Percentiles rank a stretch among this genome's conserved stretches.
These are phyloP conservation scores for Ascochyta pisi DNA, from an alignment of 2,329 filamentous ascomycete genomes.

Conservation along the genomic window DNA sequence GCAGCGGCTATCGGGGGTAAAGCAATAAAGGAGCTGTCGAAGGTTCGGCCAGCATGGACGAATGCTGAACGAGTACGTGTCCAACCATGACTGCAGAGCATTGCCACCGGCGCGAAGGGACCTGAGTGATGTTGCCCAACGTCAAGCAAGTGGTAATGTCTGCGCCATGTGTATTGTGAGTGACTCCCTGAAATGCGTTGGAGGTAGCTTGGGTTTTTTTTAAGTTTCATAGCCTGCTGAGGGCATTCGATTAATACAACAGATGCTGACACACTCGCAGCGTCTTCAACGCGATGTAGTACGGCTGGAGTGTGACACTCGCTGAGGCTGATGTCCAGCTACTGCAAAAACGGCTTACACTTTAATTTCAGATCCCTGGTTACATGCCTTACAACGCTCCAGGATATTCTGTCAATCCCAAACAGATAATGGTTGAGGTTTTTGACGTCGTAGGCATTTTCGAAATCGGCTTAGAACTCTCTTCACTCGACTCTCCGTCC, in stretches of 20 bases:
- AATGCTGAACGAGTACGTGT: constrained; percentile 43
- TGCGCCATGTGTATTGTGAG: not conserved
- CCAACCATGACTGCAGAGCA: constrained; percentile 17
- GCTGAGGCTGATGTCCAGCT: too few species aligned
- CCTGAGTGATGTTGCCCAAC: constrained; percentile 14
- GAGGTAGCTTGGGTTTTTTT: too few species aligned
- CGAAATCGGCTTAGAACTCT: not conserved
- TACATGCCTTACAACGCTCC: too few species aligned
- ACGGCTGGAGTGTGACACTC: too few species aligned
- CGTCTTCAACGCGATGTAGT: too few species aligned
- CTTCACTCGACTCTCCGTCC: not conserved
- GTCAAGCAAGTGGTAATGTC: constrained; percentile 1
- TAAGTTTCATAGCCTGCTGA: too few species aligned
- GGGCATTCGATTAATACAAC: too few species aligned
- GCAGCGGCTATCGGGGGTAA: constrained; percentile 43
- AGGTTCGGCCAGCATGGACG: constrained; percentile 18
- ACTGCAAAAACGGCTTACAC: too few species aligned
- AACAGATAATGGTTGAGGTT: not conserved
- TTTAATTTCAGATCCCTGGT: too few species aligned
- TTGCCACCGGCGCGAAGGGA: constrained; percentile 8
- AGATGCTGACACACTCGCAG: too few species aligned
- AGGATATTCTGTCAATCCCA: not conserved
- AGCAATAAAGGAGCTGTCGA: constrained; percentile 16
- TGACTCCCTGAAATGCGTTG: not conserved
- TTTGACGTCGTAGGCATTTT: not conserved